Conservation (phyloP, 2,329 filamentous ascomycete genomes). For the Cryphonectria naterciae region DNA sequence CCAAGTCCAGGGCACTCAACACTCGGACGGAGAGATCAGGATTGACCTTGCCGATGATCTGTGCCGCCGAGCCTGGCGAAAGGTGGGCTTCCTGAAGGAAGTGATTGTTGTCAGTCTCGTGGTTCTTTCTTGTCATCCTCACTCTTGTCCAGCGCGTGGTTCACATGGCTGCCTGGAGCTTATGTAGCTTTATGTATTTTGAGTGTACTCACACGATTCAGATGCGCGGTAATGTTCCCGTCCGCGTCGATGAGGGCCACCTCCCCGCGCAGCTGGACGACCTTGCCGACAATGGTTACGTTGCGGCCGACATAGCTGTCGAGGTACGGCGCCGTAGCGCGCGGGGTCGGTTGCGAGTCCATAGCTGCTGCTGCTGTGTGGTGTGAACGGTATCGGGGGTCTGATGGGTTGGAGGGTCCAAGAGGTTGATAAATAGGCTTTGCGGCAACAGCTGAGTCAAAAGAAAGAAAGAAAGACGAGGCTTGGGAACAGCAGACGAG, state of each 20-base stretch:
- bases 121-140: background rate
- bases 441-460: background rate
- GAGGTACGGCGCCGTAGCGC: conserved; percentile 80
- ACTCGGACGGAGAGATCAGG: conserved; percentile 73
- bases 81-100: conserved; percentile 68
- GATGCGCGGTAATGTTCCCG: conserved; percentile 72
- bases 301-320: conserved; percentile 74
- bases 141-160: background rate
- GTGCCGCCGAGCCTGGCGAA: conserved; percentile 69
- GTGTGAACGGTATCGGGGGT: background rate
- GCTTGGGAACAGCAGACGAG: background rate
- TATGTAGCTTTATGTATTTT: background rate
- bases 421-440: background rate
- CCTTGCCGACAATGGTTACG: conserved; percentile 85
- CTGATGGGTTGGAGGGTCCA: background rate
- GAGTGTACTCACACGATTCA: conserved; percentile 58
- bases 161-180: background rate
- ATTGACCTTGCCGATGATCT: conserved; percentile 81
- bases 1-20: conserved; percentile 71
- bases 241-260: conserved; percentile 79
- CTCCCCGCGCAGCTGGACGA: conserved; percentile 80
- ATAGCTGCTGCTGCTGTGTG: conserved; percentile 49
- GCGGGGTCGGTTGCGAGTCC: conserved; percentile 75
- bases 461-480: background rate
- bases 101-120: conserved; percentile 1